These are phyloP conservation scores for Aegilops tauschii DNA, from an alignment of 176 grass and related monocot genomes.

Conservation along the genomic window DNA sequence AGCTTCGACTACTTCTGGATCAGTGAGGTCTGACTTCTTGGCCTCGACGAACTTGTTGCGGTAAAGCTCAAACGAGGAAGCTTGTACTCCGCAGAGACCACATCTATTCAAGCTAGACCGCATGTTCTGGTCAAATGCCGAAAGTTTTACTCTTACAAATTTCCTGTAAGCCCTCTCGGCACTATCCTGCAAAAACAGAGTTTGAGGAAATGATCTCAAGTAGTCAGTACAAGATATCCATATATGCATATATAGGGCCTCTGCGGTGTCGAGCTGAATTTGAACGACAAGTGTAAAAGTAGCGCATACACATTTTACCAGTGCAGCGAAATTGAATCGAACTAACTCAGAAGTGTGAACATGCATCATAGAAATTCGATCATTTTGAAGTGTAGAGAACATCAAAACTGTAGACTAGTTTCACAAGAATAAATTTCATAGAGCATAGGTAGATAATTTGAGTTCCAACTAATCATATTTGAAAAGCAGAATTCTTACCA, in stretches of 20 bases:
- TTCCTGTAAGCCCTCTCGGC: conserved; percentile 73
- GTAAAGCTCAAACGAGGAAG: conserved; percentile 60
- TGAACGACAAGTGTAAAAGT: no score
- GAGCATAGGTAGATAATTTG: background rate
- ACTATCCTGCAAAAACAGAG: conserved; percentile 52
- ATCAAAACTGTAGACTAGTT: background rate
- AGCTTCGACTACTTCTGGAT: conserved; percentile 45
- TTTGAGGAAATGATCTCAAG: conserved; percentile 13
- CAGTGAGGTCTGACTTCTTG: conserved; percentile 40
- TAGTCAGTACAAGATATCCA: background rate
- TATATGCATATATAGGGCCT: no score
- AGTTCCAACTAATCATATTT: background rate
- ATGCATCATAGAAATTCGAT: no score
- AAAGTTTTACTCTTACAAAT: conserved; percentile 62
- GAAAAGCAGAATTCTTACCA: conserved; percentile 44
- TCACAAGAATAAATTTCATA: conserved; percentile 11
- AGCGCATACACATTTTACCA: no score
- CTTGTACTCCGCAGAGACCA: conserved; percentile 73
- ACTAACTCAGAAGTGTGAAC: no score
- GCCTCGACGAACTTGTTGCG: conserved; percentile 50
- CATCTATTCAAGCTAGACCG: conserved; percentile 65
- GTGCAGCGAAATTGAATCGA: no score
- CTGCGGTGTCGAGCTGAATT: no score
- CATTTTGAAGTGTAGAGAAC: background rate
- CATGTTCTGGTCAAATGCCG: conserved; percentile 41